Percentiles rank a stretch among this genome's conserved stretches.
These are phyloP conservation scores for Phaffia australis DNA, from an alignment of 768 basidiomycete genomes.

Conservation along the genomic window DNA sequence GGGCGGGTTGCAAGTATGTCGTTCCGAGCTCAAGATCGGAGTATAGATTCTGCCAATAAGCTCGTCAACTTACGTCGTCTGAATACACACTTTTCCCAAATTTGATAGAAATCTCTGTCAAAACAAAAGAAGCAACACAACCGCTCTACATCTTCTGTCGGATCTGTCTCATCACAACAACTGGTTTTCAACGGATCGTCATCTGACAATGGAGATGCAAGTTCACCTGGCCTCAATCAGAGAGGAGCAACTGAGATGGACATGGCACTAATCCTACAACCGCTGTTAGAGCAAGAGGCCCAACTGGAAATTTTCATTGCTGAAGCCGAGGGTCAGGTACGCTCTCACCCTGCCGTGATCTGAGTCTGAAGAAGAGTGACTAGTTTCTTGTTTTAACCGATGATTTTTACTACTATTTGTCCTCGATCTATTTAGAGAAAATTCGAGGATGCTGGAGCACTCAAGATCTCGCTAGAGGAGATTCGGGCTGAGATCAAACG, in stretches of 20 bases:
- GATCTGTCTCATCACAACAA: neutral
- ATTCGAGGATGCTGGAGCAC: constrained; percentile 84
- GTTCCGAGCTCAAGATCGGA: neutral
- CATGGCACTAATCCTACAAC: constrained; percentile 65
- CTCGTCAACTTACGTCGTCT: too few relatives aligned
- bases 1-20: constrained; percentile 64
- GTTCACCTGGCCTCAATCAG: neutral
- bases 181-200: neutral
- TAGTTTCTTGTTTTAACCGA: too few relatives aligned
- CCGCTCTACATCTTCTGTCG: neutral
- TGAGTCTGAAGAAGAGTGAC: too few relatives aligned
- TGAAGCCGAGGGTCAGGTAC: constrained; percentile 12
- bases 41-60: too few relatives aligned
- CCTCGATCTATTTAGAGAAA: constrained; percentile 59
- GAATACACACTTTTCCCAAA: neutral
- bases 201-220: constrained; percentile 13
- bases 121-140: constrained; percentile 17
- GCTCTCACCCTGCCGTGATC: neutral
- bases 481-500: constrained; percentile 64
- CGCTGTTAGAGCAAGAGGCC: constrained; percentile 73
- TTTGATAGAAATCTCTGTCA: constrained; percentile 1
- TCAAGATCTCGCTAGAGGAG: constrained; percentile 68
- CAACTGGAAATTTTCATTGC: constrained; percentile 50
- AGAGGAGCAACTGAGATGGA: constrained; percentile 46
- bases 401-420: neutral